phyloP scores from a whole-genome alignment of 2,329 filamentous ascomycete genomes.

The Penicillium glabrum region DNA sequence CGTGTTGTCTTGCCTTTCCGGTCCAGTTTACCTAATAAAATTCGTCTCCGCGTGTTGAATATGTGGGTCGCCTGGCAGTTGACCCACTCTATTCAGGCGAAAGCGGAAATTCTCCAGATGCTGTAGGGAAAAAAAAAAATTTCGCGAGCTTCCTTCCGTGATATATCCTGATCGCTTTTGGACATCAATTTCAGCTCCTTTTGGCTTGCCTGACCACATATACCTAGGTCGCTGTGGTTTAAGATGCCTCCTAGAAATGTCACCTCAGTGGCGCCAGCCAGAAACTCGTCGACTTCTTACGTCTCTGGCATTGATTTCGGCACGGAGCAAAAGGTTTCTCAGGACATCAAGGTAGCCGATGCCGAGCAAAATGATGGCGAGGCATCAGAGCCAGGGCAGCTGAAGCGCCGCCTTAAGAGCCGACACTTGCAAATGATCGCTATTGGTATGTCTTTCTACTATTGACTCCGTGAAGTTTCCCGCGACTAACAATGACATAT shows the following conservation, averaged over 20 bases:
- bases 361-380: constrained; percentile 16
- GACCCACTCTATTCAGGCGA: constrained; percentile 12
- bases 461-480: background rate
- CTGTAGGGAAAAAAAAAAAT: constrained; percentile 10
- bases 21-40: constrained; percentile 22
- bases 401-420: constrained; percentile 26
- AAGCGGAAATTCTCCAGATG: constrained; percentile 14
- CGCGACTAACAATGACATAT: constrained; percentile 4
- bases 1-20: constrained; percentile 12
- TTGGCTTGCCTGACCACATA: background rate
- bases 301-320: constrained; percentile 6
- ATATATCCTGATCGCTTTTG: background rate
- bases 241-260: constrained; percentile 16
- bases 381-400: constrained; percentile 13
- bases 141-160: background rate
- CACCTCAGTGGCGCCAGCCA: background rate
- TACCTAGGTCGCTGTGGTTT: background rate
- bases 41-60: constrained; percentile 10
- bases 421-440: constrained; percentile 27
- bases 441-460: constrained; percentile 15
- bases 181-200: background rate
- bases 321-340: constrained; percentile 9
- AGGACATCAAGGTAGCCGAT: constrained; percentile 18
- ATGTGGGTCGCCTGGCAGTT: background rate
- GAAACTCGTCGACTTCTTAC: background rate